Conservation (phyloP, 169 alveolate genomes). For the Babesia divergens region DNA sequence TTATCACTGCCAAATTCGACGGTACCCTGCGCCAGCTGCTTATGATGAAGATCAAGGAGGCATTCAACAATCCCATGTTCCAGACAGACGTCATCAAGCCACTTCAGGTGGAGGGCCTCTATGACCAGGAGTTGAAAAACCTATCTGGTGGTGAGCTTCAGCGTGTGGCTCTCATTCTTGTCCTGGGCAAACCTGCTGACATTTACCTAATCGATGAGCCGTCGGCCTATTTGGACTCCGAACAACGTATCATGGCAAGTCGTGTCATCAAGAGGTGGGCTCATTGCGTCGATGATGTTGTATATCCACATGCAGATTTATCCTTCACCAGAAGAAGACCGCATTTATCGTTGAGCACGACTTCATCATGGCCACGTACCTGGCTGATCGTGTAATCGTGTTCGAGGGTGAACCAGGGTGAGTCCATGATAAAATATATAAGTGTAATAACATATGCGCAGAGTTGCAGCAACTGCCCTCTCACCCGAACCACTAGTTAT, state of each 20-base stretch:
- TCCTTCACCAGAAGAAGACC: constrained; percentile 94
- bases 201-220: constrained; percentile 99
- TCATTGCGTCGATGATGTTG: not conserved
- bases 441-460: constrained; percentile 1
- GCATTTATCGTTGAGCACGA: constrained; percentile 99
- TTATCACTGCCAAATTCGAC: constrained; percentile 94
- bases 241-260: constrained; percentile 98
- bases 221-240: constrained; percentile 99
- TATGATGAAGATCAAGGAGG: constrained; percentile 87
- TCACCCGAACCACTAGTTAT: constrained; percentile 79
- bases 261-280: constrained; percentile 92
- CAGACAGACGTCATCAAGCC: constrained; percentile 96
- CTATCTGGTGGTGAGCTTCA: constrained; percentile 99
- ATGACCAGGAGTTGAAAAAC: constrained; percentile 93
- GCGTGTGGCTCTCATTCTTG: constrained; percentile 96
- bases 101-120: constrained; percentile 87
- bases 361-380: constrained; percentile 99
- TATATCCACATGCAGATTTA: constrained; percentile 69
- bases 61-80: constrained; percentile 90
- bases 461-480: constrained; percentile 64
- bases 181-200: constrained; percentile 97
- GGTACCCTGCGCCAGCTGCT: constrained; percentile 95
- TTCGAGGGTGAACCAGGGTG: constrained; percentile 97
- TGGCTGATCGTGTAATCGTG: constrained; percentile 99
- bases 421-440: constrained; percentile 69